Conservation (phyloP, 2,329 filamentous ascomycete species). For the Tricladium varicosporioides region DNA sequence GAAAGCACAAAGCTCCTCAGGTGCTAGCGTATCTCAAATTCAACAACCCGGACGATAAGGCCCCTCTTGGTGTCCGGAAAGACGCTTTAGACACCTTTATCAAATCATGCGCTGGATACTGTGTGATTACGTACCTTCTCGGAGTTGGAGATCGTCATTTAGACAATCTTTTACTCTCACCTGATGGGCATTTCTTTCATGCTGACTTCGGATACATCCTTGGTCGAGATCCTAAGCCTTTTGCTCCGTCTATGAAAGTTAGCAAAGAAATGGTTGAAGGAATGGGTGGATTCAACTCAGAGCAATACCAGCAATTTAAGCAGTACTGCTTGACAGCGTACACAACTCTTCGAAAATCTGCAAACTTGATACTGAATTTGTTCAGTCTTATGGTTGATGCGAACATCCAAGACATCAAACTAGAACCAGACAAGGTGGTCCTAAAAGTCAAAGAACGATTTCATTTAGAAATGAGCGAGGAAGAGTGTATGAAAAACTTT, state of each 20-base stretch:
- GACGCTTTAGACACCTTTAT: slow-evolving; percentile 94
- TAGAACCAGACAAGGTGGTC: slow-evolving; percentile 91
- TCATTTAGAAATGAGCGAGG: slow-evolving; percentile 85
- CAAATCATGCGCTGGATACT: slow-evolving; percentile 94
- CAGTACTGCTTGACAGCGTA: slow-evolving; percentile 96
- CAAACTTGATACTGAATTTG: slow-evolving; percentile 87
- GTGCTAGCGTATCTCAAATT: slow-evolving; percentile 81
- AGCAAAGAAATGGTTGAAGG: slow-evolving; percentile 98
- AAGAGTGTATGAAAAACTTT: slow-evolving; percentile 86
- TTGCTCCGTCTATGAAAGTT: slow-evolving; percentile 95
- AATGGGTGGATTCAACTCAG: slow-evolving; percentile 82
- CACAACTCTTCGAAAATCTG: slow-evolving; percentile 83
- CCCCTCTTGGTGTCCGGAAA: slow-evolving; percentile 82
- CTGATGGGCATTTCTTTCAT: slow-evolving; percentile 94
- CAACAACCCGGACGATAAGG: slow-evolving; percentile 83
- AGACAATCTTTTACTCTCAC: slow-evolving; percentile 88
- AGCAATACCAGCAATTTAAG: slow-evolving; percentile 85
- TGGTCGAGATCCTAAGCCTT: slow-evolving; percentile 93
- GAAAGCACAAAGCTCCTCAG: slow-evolving; percentile 72
- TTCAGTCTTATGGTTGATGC: slow-evolving; percentile 98
- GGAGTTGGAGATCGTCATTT: slow-evolving; percentile 95
- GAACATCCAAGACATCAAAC: slow-evolving; percentile 90
- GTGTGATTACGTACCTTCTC: slow-evolving; percentile 96
- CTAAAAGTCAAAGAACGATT: slow-evolving; percentile 94
- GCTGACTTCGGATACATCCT: slow-evolving; percentile 98